phyloP scores from a whole-genome alignment of 1,139 yeast species.

The Saccharomyces hybrid region DNA sequence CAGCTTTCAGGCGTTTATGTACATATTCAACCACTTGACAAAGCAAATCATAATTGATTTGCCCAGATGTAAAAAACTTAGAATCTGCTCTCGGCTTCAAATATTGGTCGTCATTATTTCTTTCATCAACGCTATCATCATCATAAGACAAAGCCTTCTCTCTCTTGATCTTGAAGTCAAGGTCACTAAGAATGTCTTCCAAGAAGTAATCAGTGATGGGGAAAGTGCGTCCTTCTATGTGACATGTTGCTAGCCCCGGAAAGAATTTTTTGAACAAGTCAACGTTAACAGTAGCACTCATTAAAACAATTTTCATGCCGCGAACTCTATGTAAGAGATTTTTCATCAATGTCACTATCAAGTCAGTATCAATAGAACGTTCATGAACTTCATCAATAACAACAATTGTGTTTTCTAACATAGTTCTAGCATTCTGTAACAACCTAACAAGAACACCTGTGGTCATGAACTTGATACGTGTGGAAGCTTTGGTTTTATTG shows the following conservation, averaged over 20 bases:
- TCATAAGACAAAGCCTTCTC: conserved; percentile 16
- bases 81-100: conserved; percentile 57
- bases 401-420: conserved; percentile 46
- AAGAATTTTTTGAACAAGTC: conserved; percentile 64
- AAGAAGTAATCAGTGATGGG: conserved; percentile 75
- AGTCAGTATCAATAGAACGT: conserved; percentile 85
- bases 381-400: conserved; percentile 96
- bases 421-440: conserved; percentile 46
- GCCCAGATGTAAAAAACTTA: conserved; percentile 53
- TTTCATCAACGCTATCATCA: conserved; percentile 13
- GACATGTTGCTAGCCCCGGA: conserved; percentile 41
- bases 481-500: conserved; percentile 50
- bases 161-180: conserved; percentile 45
- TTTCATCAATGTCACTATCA: conserved; percentile 69
- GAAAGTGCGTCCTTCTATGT: conserved; percentile 88
- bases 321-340: conserved; percentile 40
- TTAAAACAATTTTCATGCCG: conserved; percentile 62
- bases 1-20: conserved; percentile 39
- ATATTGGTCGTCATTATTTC: conserved; percentile 20
- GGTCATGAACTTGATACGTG: conserved; percentile 79
- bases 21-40: conserved; percentile 48
- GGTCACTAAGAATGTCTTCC: conserved; percentile 50
- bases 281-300: conserved; percentile 92
- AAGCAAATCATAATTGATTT: conserved; percentile 66
- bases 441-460: conserved; percentile 87